A percentile compares a stretch with the other conserved stretches of the same genome.
These are phyloP conservation scores for Hypoxylon intermedium DNA, from an alignment of 495 filamentous ascomycete genomes.

Conservation along the genomic window DNA sequence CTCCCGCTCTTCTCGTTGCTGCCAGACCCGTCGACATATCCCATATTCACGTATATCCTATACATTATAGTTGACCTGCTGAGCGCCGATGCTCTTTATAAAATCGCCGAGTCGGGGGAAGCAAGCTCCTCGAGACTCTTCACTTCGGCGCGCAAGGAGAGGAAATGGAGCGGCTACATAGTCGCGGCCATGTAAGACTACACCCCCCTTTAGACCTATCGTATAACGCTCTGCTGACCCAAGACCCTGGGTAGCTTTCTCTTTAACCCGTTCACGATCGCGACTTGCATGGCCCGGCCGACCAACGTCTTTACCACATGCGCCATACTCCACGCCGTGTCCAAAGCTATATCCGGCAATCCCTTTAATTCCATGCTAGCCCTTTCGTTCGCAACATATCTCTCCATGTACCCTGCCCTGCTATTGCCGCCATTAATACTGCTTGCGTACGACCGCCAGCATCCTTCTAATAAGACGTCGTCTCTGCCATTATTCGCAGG, in stretches of 20 bases:
- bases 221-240: conserved; percentile 12
- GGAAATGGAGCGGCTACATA: conserved; percentile 75
- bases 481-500: conserved; percentile 56
- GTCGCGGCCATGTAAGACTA: conserved; percentile 76
- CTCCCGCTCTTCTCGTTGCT: conserved; percentile 90
- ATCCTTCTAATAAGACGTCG: conserved; percentile 39
- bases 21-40: conserved; percentile 67
- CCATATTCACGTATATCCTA: conserved; percentile 77
- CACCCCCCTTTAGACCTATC: neutral
- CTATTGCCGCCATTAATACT: conserved; percentile 83
- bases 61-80: conserved; percentile 84
- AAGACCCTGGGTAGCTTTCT: conserved; percentile 67
- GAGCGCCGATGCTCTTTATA: conserved; percentile 80
- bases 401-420: conserved; percentile 89
- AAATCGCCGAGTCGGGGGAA: conserved; percentile 84
- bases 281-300: conserved; percentile 89
- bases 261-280: conserved; percentile 94
- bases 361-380: conserved; percentile 82
- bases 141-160: conserved; percentile 77
- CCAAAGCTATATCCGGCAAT: conserved; percentile 78
- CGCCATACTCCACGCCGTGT: conserved; percentile 82
- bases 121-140: conserved; percentile 74
- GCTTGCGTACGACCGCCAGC: conserved; percentile 77
- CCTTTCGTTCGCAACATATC: conserved; percentile 83
- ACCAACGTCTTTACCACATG: conserved; percentile 91